Conservation (phyloP, 2,329 filamentous ascomycete species). For the Plenodomus lindquistii region DNA sequence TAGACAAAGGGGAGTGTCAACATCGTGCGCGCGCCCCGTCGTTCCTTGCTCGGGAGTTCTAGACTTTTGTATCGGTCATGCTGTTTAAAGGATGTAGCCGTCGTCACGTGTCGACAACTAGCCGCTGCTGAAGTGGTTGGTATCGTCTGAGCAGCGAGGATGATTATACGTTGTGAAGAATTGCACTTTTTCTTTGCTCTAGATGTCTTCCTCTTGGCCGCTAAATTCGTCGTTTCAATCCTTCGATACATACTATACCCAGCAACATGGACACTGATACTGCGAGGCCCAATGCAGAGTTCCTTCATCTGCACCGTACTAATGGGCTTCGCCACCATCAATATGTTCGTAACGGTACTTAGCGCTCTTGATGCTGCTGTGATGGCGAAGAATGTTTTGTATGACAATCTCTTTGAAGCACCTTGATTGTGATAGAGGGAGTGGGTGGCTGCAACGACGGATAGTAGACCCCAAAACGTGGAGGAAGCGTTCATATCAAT, state of each 20-base stretch:
- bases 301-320: conserved; percentile 69
- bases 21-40: too few relatives aligned
- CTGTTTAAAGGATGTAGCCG: too few relatives aligned
- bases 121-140: too few relatives aligned
- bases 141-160: too few relatives aligned
- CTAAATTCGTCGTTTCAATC: conserved; percentile 58
- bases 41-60: too few relatives aligned
- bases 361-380: conserved; percentile 58
- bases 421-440: conserved; percentile 53
- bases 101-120: too few relatives aligned
- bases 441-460: conserved; percentile 12
- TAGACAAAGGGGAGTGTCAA: too few relatives aligned
- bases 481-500: too few relatives aligned
- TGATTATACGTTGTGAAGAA: too few relatives aligned
- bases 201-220: conserved; percentile 60
- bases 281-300: conserved; percentile 66
- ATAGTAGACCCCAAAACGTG: conserved; percentile 4
- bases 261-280: conserved; percentile 67
- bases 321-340: conserved; percentile 70
- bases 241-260: conserved; percentile 68
- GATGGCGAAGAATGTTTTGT: conserved; percentile 53
- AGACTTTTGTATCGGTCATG: too few relatives aligned
- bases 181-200: conserved; percentile 58
- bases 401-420: conserved; percentile 57
- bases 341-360: conserved; percentile 65